phyloP scores from a whole-genome alignment of 345 rosid species.

The Triadica sebifera region DNA sequence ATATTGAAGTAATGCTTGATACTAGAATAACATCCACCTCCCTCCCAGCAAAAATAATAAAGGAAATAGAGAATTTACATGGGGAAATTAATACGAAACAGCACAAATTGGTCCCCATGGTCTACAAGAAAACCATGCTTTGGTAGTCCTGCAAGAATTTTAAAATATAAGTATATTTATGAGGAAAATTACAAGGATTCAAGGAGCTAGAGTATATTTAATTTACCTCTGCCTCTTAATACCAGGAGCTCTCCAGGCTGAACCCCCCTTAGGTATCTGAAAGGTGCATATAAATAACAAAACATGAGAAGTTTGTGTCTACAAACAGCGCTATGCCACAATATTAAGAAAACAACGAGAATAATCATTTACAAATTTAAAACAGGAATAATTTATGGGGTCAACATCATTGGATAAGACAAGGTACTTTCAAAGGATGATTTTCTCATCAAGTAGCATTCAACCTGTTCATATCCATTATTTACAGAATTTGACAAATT shows the following conservation, averaged over 20 bases:
- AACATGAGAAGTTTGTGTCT: slow-evolving; percentile 15
- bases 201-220: slow-evolving; percentile 15
- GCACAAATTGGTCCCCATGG: slow-evolving; percentile 88
- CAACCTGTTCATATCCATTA: background rate
- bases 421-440: background rate
- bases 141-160: slow-evolving; percentile 60
- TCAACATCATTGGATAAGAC: background rate
- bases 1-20: background rate
- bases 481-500: slow-evolving; percentile 6
- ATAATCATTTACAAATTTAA: background rate
- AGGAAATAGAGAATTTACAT: slow-evolving; percentile 48
- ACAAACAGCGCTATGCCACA: background rate
- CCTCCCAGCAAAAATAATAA: background rate
- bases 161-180: slow-evolving; percentile 20
- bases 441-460: background rate
- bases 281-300: slow-evolving; percentile 26
- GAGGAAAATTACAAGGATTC: background rate
- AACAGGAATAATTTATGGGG: background rate
- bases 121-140: slow-evolving; percentile 62
- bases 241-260: slow-evolving; percentile 75
- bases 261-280: slow-evolving; percentile 88
- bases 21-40: no score
- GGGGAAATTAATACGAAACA: slow-evolving; percentile 71
- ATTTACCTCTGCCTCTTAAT: slow-evolving; percentile 79
- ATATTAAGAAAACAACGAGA: slow-evolving; percentile 6